A percentile compares a stretch with the other conserved stretches of the same genome.
Conservation (phyloP, 2,329 filamentous ascomycete species). For the Talaromyces sp. region DNA sequence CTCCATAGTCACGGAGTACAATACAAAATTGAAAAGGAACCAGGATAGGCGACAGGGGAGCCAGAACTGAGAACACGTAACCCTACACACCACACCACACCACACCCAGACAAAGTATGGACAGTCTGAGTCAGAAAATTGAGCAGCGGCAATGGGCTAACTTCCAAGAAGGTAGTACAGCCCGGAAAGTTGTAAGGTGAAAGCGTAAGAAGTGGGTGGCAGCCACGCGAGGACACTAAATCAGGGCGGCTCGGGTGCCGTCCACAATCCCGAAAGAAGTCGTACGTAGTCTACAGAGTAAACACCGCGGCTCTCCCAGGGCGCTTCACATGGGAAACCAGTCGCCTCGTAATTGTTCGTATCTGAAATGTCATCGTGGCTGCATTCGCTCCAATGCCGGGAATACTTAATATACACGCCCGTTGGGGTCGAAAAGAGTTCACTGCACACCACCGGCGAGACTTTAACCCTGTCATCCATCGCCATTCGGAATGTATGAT, state of each 20-base stretch:
- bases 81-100: neutral
- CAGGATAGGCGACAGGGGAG: neutral
- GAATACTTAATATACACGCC: neutral
- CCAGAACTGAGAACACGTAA: neutral
- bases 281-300: neutral
- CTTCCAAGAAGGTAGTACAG: neutral
- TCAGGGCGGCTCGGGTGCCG: conserved; percentile 6
- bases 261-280: neutral
- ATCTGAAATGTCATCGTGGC: neutral
- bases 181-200: neutral
- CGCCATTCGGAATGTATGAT: neutral
- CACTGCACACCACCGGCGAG: neutral
- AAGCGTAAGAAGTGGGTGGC: conserved; percentile 7
- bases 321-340: neutral
- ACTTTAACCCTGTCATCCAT: neutral
- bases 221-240: conserved; percentile 7
- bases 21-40: neutral
- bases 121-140: neutral
- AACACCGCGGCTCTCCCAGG: neutral
- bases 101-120: neutral
- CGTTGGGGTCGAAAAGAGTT: neutral
- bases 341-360: neutral
- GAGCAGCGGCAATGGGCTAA: neutral
- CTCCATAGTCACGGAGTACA: neutral
- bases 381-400: neutral